phyloP scores from a whole-genome alignment of 352 stramenopile genomes.

The Phytophthora pluvialis region DNA sequence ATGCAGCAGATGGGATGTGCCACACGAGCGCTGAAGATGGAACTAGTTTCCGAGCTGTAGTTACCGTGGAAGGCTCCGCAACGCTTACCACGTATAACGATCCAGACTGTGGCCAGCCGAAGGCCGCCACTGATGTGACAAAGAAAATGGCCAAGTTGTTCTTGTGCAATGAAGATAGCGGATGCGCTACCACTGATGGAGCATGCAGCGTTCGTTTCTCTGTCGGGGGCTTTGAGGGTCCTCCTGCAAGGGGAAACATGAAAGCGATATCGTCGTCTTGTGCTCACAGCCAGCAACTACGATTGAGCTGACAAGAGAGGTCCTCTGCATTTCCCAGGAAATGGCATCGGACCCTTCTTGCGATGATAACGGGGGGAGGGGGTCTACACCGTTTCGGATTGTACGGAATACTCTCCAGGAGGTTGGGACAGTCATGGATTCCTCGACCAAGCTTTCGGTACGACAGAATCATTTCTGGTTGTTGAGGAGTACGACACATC shows the following conservation, averaged over 20 bases:
- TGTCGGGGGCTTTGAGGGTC: slow-evolving; percentile 3
- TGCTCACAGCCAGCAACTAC: neutral
- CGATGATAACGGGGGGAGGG: neutral
- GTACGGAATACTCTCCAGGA: neutral
- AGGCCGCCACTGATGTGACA: no score
- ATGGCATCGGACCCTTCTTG: neutral
- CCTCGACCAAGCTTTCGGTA: neutral
- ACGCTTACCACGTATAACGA: slow-evolving; percentile 1
- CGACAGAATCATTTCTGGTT: neutral
- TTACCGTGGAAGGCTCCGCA: neutral
- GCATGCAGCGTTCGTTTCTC: neutral
- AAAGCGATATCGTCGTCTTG: neutral
- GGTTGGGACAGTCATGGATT: slow-evolving; percentile 4
- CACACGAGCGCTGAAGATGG: neutral
- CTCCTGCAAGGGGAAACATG: neutral
- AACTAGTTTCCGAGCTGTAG: slow-evolving; percentile 10
- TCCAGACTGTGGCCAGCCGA: no score
- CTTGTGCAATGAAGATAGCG: no score
- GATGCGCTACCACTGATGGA: neutral
- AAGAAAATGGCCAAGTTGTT: no score
- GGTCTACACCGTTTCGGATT: slow-evolving; percentile 10
- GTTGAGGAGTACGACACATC: slow-evolving; percentile 12
- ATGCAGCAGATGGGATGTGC: slow-evolving; percentile 10
- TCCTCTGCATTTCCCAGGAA: neutral
- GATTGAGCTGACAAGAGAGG: neutral